Evolutionary conservation across 768 basidiomycete genomes (phyloP).

Genomic region (Mycena pura): DNA sequence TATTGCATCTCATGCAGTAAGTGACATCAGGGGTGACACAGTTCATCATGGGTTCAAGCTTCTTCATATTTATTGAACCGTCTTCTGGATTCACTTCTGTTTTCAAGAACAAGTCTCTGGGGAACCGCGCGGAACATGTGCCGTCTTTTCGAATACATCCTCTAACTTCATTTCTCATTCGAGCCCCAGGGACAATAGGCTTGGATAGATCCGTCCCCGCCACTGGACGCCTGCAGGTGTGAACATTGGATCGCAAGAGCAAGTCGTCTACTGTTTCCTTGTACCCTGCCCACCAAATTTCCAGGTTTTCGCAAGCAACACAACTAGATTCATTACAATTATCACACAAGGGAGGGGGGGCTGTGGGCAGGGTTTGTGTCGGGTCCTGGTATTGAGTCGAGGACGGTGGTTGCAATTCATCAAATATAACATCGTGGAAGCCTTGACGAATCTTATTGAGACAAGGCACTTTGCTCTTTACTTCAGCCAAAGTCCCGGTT

Average conservation of each 20-base stretch:
- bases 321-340: conserved; percentile 26
- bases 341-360: conserved; percentile 23
- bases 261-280: conserved; percentile 36
- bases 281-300: conserved; percentile 25
- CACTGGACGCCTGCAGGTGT: conserved; percentile 29
- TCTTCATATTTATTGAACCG: conserved; percentile 39
- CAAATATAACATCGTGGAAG: background rate
- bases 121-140: conserved; percentile 45
- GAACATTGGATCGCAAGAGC: conserved; percentile 35
- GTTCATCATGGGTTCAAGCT: conserved; percentile 45
- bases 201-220: conserved; percentile 18
- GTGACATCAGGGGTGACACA: conserved; percentile 37
- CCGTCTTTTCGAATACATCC: conserved; percentile 36
- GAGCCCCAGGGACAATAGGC: background rate
- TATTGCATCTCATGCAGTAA: conserved; percentile 42
- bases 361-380: conserved; percentile 28
- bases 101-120: conserved; percentile 29
- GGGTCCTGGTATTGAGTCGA: conserved; percentile 28
- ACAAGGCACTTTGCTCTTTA: conserved; percentile 6
- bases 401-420: background rate
- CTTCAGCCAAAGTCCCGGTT: conserved; percentile 28
- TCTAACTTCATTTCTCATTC: conserved; percentile 23
- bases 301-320: conserved; percentile 22
- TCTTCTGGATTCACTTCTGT: conserved; percentile 35
- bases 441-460: background rate